A percentile compares a stretch with the other conserved stretches of the same genome.
Conservation (phyloP, 2,329 filamentous ascomycete species). For the Hymenoscyphus linearis region DNA sequence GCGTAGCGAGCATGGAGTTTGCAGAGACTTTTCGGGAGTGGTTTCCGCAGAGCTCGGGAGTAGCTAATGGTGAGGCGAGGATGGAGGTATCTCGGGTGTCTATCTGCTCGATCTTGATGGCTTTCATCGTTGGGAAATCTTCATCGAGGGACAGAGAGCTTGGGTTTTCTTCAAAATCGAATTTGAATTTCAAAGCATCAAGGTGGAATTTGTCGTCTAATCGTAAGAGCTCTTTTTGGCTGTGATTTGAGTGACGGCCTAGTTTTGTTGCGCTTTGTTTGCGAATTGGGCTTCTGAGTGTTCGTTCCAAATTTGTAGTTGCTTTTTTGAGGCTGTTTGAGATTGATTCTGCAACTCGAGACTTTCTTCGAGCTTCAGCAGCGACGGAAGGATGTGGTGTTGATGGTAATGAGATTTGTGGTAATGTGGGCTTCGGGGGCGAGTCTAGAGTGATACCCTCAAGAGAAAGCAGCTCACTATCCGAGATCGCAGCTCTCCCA, state of each 20-base stretch:
- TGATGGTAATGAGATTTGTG: conserved; percentile 21
- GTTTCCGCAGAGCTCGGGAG: conserved; percentile 20
- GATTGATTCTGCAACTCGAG: conserved; percentile 37
- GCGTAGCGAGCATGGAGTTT: conserved; percentile 22
- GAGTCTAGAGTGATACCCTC: conserved; percentile 27
- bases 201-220: conserved; percentile 49
- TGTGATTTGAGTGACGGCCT: conserved; percentile 35
- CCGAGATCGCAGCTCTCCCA: conserved; percentile 30
- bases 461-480: conserved; percentile 30
- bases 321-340: conserved; percentile 39
- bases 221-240: conserved; percentile 39
- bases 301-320: conserved; percentile 25
- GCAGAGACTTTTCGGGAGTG: conserved; percentile 21
- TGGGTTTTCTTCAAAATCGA: conserved; percentile 40
- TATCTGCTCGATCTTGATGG: neutral
- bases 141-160: conserved; percentile 38
- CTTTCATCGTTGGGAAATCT: neutral
- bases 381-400: conserved; percentile 19
- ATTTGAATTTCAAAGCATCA: conserved; percentile 38
- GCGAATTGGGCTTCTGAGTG: conserved; percentile 35
- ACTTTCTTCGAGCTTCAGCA: conserved; percentile 18
- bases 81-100: conserved; percentile 20
- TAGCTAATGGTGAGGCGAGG: conserved; percentile 25
- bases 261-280: conserved; percentile 32
- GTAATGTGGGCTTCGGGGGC: conserved; percentile 17